Base-by-base conservation (phyloP, 2,329 filamentous ascomycete genomes). In the Sphaerulina populicola region DNA sequence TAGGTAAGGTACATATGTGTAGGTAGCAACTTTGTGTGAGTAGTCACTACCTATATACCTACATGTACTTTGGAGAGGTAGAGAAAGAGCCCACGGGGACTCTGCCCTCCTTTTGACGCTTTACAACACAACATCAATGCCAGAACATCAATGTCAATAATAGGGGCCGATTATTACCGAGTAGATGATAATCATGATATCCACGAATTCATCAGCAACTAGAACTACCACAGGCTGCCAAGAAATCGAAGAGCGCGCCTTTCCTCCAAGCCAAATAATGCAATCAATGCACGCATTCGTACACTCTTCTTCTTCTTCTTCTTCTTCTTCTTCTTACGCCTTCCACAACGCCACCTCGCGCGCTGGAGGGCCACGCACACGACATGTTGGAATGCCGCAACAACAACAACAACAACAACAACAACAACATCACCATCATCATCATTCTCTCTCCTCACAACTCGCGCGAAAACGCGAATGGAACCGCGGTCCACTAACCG, bases 401-500 rank as follows among this genome's bases (percentile, higher is more conserved):
- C 45, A 27, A 7, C 23, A 27, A 6, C 23, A 27, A 7, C 23
- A 27, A 14, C 33, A 30, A 14, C 45, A 46, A 29, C 45, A 44
- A 7, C 45, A 44, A 8, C 40, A 41, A 36, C 41, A 49, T 14
- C 7, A 45, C 8, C 43, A n/a, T n/a, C n/a, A n/a, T n/a, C n/a
- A n/a, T n/a, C n/a, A n/a, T n/a, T n/a, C 40, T 6, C 40, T 52
- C 33, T 43, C 45, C 4, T 35, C 50, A 12, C 51, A 49, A 23
- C 40, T 29, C 2, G 6, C n/a, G 6, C 18, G 30, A 33, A 51
- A 49, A 43, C 60, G 63, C 18, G 58, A 62, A 47, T 66, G 63
- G 64, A 66, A 66, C 37, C 57, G 61, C 10, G 54, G 45, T 0
- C 60, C 64, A 6, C 43, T 66, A 1, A 43, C 15, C 5, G 62